phyloP scores from a whole-genome alignment of 768 basidiomycete genomes.

The Lactifluus volemus region DNA sequence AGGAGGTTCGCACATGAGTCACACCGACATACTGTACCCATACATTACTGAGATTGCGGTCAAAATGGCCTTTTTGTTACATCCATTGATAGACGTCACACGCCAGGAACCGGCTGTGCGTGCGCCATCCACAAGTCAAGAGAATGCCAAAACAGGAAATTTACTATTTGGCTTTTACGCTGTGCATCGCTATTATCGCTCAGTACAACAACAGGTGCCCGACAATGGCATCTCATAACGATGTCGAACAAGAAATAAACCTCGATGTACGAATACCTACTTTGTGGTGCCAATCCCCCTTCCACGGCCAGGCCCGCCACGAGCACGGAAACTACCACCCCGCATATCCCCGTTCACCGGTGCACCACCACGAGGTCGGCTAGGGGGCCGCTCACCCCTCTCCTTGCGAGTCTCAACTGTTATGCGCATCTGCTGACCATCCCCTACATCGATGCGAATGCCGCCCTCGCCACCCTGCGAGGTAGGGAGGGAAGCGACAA shows the following conservation, averaged over 20 bases:
- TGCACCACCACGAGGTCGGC: slow-evolving; percentile 52
- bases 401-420: slow-evolving; percentile 88
- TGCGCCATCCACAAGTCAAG: no score
- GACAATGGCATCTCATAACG: slow-evolving; percentile 7
- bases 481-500: slow-evolving; percentile 57
- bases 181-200: not conserved
- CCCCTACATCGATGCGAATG: slow-evolving; percentile 62
- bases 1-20: not conserved
- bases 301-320: slow-evolving; percentile 35
- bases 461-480: slow-evolving; percentile 84
- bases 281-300: slow-evolving; percentile 31
- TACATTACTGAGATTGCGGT: not conserved
- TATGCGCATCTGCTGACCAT: slow-evolving; percentile 48
- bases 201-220: slow-evolving; percentile 2
- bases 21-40: not conserved
- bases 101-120: no score
- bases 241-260: slow-evolving; percentile 13
- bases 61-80: not conserved
- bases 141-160: not conserved
- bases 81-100: not conserved
- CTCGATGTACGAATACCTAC: slow-evolving; percentile 1
- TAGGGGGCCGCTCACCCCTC: slow-evolving; percentile 67
- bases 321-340: slow-evolving; percentile 40
- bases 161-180: slow-evolving; percentile 6
- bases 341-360: slow-evolving; percentile 44